These are phyloP conservation scores for Penicillium decumbens DNA, from an alignment of 2,329 filamentous ascomycete genomes.

Conservation along the genomic window DNA sequence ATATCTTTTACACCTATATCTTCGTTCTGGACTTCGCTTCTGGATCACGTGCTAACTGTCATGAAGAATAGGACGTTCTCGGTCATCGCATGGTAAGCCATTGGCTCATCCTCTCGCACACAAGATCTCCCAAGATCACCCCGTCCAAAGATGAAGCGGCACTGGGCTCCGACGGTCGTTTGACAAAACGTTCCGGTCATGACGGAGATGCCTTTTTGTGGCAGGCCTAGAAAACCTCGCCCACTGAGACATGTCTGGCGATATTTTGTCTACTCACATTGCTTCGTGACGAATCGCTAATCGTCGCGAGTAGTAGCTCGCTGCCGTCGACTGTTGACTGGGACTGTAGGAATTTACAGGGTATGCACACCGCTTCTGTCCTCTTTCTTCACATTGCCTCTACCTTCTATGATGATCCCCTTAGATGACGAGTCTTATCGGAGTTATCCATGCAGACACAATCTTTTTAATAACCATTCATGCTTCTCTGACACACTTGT, in stretches of 20 bases:
- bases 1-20: conserved; percentile 41
- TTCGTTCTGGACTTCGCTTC: conserved; percentile 10
- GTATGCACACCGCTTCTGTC: conserved; percentile 12
- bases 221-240: conserved; percentile 99
- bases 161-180: conserved; percentile 86
- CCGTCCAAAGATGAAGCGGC: conserved; percentile 54
- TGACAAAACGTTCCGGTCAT: conserved; percentile 53
- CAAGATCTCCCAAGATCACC: conserved; percentile 1
- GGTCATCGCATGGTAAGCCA: conserved; percentile 24
- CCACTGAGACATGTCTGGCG: conserved; percentile 64
- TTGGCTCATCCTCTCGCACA: conserved; percentile 2
- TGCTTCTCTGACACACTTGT: conserved; percentile 49
- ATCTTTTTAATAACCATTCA: conserved; percentile 55
- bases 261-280: conserved; percentile 17
- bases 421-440: conserved; percentile 64
- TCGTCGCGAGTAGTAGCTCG: conserved; percentile 17
- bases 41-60: conserved; percentile 17
- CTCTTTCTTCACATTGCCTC: conserved; percentile 1
- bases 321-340: conserved; percentile 6
- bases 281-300: conserved; percentile 28
- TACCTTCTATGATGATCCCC: conserved; percentile 46
- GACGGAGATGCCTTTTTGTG: conserved; percentile 83
- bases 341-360: conserved; percentile 15
- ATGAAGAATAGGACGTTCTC: conserved; percentile 15
- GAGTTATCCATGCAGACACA: conserved; percentile 60